A percentile compares a stretch with the other conserved stretches of the same genome.
Evolutionary conservation across 805 yeast species (phyloP).

Genomic region (Yarrowia sp.): DNA sequence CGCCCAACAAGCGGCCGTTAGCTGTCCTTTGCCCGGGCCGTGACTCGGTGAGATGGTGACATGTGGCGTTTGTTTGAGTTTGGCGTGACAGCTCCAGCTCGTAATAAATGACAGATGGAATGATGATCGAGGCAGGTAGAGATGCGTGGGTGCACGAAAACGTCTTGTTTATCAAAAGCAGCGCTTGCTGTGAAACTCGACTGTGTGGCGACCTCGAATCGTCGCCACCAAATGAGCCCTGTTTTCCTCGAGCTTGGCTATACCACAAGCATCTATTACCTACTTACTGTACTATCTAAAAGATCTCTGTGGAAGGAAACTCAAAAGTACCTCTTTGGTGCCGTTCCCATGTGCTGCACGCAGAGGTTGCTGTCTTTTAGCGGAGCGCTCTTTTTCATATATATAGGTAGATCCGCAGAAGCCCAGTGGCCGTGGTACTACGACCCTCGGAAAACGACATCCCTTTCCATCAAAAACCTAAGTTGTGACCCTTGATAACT

Average conservation of each 20-base stretch:
- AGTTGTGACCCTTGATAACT: constrained; percentile 17
- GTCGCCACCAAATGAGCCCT: too few relatives aligned
- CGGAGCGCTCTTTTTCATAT: constrained; percentile 9
- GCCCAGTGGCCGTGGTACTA: neutral
- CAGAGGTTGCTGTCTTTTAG: constrained; percentile 22
- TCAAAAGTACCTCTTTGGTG: neutral
- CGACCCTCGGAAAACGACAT: neutral
- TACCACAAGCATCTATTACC: neutral
- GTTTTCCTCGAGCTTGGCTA: neutral
- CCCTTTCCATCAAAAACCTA: neutral
- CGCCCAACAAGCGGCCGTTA: neutral
- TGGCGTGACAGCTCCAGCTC: neutral
- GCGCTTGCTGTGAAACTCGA: too few relatives aligned
- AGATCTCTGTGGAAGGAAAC: constrained; percentile 28
- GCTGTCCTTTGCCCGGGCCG: neutral
- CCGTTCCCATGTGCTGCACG: constrained; percentile 35
- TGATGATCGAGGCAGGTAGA: too few relatives aligned
- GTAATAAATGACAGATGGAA: neutral
- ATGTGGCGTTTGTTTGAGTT: constrained; percentile 10
- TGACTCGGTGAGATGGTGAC: neutral
- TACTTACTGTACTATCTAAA: constrained; percentile 3
- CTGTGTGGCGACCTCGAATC: too few relatives aligned
- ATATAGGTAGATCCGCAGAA: constrained; percentile 19
- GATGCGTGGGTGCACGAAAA: too few relatives aligned
- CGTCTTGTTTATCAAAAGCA: too few relatives aligned